phyloP scores from a whole-genome alignment of 371 early-diverging fungal species.

The Apophysomyces elegans region DNA sequence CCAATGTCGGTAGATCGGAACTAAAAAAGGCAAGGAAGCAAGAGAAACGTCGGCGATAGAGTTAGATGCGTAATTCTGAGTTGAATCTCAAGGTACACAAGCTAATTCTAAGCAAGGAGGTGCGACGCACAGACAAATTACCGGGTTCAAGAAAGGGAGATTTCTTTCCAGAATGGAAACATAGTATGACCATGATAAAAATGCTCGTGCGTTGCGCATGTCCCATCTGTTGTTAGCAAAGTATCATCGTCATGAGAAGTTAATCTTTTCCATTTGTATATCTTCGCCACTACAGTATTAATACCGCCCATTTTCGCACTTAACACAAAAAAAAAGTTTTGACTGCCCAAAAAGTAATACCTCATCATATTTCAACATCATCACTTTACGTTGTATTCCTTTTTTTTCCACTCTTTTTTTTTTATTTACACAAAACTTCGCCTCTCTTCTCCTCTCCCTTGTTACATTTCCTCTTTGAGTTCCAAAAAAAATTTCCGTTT shows the following conservation, averaged over 20 bases:
- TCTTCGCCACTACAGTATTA: background rate
- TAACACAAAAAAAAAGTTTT: slow-evolving; percentile 1
- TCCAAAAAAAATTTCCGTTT: slow-evolving; percentile 8
- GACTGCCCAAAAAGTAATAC: slow-evolving; percentile 9
- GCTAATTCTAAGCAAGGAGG: slow-evolving; percentile 10
- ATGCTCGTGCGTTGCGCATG: slow-evolving; percentile 12
- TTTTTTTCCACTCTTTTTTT: background rate
- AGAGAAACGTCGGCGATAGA: slow-evolving; percentile 10
- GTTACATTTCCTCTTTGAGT: slow-evolving; percentile 1
- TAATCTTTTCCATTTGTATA: slow-evolving; percentile 7
- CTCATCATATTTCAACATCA: slow-evolving; percentile 9
- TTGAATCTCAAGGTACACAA: background rate
- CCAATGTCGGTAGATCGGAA: slow-evolving; percentile 10
- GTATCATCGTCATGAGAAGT: slow-evolving; percentile 8
- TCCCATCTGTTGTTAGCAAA: slow-evolving; percentile 2
- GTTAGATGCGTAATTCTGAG: slow-evolving; percentile 6
- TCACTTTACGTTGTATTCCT: slow-evolving; percentile 5
- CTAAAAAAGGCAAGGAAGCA: slow-evolving; percentile 10
- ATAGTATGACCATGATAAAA: slow-evolving; percentile 8
- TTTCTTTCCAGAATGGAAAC: slow-evolving; percentile 9
- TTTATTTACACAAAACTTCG: no score
- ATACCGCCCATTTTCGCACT: background rate
- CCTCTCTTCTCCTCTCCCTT: background rate
- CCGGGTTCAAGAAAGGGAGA: slow-evolving; percentile 10
- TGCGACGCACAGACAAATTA: slow-evolving; percentile 9